Evolutionary conservation across 495 filamentous ascomycete genomes (phyloP).

Genomic region (Trichoderma erinaceum): DNA sequence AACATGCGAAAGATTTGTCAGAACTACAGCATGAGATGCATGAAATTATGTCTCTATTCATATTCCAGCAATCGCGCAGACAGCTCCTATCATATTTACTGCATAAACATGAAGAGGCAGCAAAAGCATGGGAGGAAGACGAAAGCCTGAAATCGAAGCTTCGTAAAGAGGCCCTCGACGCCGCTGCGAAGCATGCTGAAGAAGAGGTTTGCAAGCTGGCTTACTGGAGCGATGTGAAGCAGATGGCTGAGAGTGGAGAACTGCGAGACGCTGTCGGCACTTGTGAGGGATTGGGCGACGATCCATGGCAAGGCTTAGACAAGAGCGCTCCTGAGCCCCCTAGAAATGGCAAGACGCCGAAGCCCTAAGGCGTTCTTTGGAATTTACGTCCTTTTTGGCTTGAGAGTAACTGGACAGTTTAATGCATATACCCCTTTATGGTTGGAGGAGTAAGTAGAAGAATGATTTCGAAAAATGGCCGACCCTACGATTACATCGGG

Average conservation of each 20-base stretch:
- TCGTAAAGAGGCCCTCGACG: constrained; percentile 46
- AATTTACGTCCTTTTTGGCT: background rate
- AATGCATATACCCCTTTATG: background rate
- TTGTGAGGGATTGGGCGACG: constrained; percentile 38
- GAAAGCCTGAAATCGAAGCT: constrained; percentile 23
- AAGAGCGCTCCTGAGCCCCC: constrained; percentile 31
- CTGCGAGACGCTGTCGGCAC: constrained; percentile 40
- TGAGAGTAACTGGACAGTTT: background rate
- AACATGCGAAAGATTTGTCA: constrained; percentile 71
- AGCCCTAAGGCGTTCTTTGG: constrained; percentile 15
- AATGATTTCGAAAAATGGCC: background rate
- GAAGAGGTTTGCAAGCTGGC: constrained; percentile 61
- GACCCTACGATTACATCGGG: background rate
- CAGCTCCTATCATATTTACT: constrained; percentile 66
- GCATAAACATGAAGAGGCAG: constrained; percentile 50
- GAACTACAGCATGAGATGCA: constrained; percentile 76
- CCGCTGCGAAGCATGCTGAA: constrained; percentile 57
- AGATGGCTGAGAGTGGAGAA: constrained; percentile 50
- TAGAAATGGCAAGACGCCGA: constrained; percentile 1
- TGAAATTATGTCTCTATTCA: constrained; percentile 74
- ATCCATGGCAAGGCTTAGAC: constrained; percentile 38
- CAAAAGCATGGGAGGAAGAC: constrained; percentile 28
- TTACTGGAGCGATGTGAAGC: constrained; percentile 70
- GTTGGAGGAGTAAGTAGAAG: background rate
- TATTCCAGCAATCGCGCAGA: constrained; percentile 83